These are phyloP conservation scores for Aspergillus nidulans DNA, from an alignment of 495 filamentous ascomycete species.

Conservation along the genomic window DNA sequence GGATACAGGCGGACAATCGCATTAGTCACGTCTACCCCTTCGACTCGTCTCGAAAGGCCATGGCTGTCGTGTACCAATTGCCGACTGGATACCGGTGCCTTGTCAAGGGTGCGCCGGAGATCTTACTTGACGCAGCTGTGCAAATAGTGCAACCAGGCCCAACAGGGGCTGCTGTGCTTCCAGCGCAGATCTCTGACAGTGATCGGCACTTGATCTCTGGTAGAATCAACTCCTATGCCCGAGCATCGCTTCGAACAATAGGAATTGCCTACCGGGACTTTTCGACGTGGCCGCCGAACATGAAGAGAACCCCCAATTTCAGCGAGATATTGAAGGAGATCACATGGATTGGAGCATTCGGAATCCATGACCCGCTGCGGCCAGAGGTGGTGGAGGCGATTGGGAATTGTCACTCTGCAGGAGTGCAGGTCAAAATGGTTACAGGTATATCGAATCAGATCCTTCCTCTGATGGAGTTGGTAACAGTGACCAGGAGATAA, in stretches of 20 bases:
- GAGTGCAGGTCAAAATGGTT: conserved; percentile 85
- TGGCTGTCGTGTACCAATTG: conserved; percentile 59
- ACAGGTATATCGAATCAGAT: conserved; percentile 67
- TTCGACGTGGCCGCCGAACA: conserved; percentile 58
- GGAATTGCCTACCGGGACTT: conserved; percentile 60
- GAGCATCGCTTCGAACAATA: conserved; percentile 58
- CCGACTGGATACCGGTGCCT: conserved; percentile 54
- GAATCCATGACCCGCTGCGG: conserved; percentile 64
- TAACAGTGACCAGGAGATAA: background rate
- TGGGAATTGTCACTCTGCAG: conserved; percentile 65
- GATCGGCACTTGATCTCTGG: background rate
- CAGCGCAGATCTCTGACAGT: background rate
- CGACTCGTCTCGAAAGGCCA: conserved; percentile 65
- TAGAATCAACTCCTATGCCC: background rate
- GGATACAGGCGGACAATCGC: conserved; percentile 55
- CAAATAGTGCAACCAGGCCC: conserved; percentile 48
- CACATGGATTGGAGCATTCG: conserved; percentile 58
- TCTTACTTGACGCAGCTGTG: conserved; percentile 50
- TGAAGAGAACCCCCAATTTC: conserved; percentile 45
- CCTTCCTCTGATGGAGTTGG: too few species aligned
- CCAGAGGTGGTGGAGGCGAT: conserved; percentile 76
- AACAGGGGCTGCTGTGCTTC: conserved; percentile 11
- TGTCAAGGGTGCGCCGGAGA: conserved; percentile 67
- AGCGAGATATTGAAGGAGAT: conserved; percentile 43
- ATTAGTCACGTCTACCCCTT: conserved; percentile 64